Conservation (phyloP, 805 yeast genomes). For the Zygotorulaspora sp. region DNA sequence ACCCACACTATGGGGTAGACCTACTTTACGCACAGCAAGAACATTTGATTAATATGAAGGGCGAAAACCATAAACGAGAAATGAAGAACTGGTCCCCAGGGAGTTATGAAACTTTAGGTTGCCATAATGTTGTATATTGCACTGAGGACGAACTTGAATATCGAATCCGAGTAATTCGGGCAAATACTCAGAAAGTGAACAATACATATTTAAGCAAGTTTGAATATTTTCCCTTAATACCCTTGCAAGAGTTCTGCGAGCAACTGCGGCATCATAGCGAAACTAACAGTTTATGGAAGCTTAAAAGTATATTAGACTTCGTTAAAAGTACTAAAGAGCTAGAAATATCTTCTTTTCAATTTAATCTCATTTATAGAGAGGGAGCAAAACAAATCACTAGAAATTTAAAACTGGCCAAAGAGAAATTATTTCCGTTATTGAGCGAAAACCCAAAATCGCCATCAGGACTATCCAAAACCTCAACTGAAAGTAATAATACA, state of each 20-base stretch:
- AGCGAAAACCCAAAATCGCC: neutral
- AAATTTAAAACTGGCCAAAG: conserved; percentile 1
- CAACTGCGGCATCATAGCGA: conserved; percentile 1
- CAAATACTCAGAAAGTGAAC: neutral
- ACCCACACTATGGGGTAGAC: neutral
- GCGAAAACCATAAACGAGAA: neutral
- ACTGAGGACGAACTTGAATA: neutral
- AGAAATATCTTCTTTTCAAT: neutral
- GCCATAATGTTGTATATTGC: conserved; percentile 1
- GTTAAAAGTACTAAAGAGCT: neutral
- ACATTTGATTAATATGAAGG: conserved; percentile 4
- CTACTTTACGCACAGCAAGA: conserved; percentile 9
- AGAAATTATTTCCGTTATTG: conserved; percentile 4
- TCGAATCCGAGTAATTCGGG: neutral
- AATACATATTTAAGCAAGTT: neutral
- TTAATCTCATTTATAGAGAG: neutral
- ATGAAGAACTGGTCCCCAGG: neutral
- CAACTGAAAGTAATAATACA: no score
- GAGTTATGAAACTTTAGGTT: neutral
- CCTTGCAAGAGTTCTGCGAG: conserved; percentile 1
- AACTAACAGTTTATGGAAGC: conserved; percentile 4
- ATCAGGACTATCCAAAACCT: neutral
- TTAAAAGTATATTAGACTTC: conserved; percentile 3
- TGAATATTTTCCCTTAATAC: no score
- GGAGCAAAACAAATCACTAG: conserved; percentile 3